phyloP scores from a whole-genome alignment of 495 filamentous ascomycete genomes.

The Peziza echinospora region DNA sequence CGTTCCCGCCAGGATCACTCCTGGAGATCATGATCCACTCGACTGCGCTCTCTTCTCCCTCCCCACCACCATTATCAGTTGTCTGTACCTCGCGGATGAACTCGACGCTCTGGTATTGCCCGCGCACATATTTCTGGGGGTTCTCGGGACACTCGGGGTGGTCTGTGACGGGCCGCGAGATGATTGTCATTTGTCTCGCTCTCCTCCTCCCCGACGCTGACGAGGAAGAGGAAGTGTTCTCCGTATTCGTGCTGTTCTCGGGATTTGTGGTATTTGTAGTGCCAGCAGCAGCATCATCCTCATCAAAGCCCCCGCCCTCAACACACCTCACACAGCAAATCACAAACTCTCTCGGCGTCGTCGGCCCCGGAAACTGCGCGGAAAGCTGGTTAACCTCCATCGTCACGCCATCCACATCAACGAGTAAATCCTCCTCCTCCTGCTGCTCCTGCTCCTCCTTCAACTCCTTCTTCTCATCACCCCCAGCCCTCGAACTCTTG shows the following conservation, averaged over 20 bases:
- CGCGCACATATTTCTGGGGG: constrained; percentile 51
- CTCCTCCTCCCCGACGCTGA: too few species aligned
- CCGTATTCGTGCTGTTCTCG: too few species aligned
- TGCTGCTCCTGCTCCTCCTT: constrained; percentile 4
- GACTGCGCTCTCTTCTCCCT: constrained; percentile 7
- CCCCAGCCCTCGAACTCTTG: too few species aligned
- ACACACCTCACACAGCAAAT: constrained; percentile 30
- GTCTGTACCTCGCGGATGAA: constrained; percentile 63
- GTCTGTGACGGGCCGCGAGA: constrained; percentile 52
- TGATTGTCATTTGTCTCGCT: constrained; percentile 64
- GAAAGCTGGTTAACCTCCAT: constrained; percentile 54
- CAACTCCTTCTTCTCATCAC: constrained; percentile 35
- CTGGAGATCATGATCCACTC: constrained; percentile 96
- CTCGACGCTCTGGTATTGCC: constrained; percentile 79
- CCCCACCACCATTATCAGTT: constrained; percentile 18
- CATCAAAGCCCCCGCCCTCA: constrained; percentile 3
- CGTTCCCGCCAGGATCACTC: constrained; percentile 81
- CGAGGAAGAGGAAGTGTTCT: too few species aligned
- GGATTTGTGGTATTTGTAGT: too few species aligned
- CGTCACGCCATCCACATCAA: background rate
- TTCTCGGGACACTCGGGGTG: constrained; percentile 38
- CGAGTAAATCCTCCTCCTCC: background rate
- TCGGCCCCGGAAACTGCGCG: constrained; percentile 77
- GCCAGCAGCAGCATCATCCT: constrained; percentile 6
- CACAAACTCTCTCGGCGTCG: constrained; percentile 72